phyloP scores from a whole-genome alignment of 495 filamentous ascomycete species.

The Cladorrhinum samala region DNA sequence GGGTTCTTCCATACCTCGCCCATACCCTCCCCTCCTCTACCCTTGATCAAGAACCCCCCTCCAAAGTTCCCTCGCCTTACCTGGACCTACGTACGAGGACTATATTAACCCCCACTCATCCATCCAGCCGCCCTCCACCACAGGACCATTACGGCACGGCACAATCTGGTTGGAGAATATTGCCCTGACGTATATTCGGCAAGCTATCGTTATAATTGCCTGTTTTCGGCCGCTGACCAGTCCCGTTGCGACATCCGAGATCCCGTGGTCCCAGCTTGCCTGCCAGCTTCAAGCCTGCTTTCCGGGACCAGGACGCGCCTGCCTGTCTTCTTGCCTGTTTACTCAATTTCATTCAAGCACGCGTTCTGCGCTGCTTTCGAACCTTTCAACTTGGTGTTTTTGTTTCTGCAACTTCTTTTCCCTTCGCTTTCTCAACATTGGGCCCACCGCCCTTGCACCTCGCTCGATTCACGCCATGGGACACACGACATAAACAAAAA shows the following conservation, averaged over 20 bases:
- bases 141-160: background rate
- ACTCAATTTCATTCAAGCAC: constrained; percentile 5
- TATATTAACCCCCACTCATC: background rate
- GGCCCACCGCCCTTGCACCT: background rate
- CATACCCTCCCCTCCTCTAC: background rate
- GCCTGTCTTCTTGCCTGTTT: constrained; percentile 13
- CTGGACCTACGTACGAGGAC: background rate
- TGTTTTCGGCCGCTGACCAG: constrained; percentile 11
- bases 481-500: background rate
- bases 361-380: too few species aligned
- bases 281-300: too few species aligned
- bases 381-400: too few species aligned
- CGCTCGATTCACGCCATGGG: background rate
- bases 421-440: background rate
- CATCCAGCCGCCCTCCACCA: background rate
- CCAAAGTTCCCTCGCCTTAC: background rate
- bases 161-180: constrained; percentile 3
- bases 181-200: constrained; percentile 26
- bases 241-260: constrained; percentile 12
- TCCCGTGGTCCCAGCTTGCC: constrained; percentile 20
- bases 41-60: too few species aligned
- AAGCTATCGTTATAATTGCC: constrained; percentile 19
- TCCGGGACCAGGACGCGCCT: constrained; percentile 18
- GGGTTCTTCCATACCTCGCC: background rate
- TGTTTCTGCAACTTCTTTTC: background rate